Evolutionary conservation across 2,329 filamentous ascomycete species (phyloP), one percentile per base, ranked within the genome.

Genomic region (Aspergillus aculeatinus): DNA sequence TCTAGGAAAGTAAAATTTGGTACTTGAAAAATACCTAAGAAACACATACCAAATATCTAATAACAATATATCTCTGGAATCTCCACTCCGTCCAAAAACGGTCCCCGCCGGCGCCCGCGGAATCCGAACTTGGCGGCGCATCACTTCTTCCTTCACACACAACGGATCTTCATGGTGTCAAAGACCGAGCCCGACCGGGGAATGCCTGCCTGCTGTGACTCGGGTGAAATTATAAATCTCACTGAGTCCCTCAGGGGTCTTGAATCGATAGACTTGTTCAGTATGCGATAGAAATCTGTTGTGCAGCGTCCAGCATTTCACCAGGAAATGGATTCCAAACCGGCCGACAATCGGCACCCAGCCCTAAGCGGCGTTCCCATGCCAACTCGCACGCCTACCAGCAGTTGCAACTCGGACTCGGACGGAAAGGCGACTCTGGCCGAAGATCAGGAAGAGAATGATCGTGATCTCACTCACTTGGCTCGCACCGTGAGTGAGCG

Each of bases 401-500:
- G 33, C 33, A 35, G 11, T 35, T 16, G 11, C 33, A 4, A 16
- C 33, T 35, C 33, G 16, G 16, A 44, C 39, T 44, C n/a, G 39
- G 39, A 19, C 6, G 39, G 6, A 3, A 19, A 9, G n/a, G 16
- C 6, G 6, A 44, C 39, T 9, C 6, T 44, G 16, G 16, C 16
- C 6, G 39, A 19, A 44, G 6, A 44, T 3, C 14, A 19, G 39
- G 16, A 5, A 6, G n/a, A 7, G 16, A 9, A 1, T n/a, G 14
- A 19, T 7, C n/a, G 5, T 16, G 33, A 35, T 16, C n/a, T 44
- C 51, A 47, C 31, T 4, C n/a, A 51, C 14, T 27, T 63, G 16
- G 62, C 62, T 27, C 62, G 62, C 21, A 57, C 55, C 5, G 14
- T 60, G 11, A 58, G 47, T 31, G 23, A 19, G 9, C 54, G 33